Base-by-base conservation (phyloP, 2,329 filamentous ascomycete genomes). In the Colletotrichum eleusines region DNA sequence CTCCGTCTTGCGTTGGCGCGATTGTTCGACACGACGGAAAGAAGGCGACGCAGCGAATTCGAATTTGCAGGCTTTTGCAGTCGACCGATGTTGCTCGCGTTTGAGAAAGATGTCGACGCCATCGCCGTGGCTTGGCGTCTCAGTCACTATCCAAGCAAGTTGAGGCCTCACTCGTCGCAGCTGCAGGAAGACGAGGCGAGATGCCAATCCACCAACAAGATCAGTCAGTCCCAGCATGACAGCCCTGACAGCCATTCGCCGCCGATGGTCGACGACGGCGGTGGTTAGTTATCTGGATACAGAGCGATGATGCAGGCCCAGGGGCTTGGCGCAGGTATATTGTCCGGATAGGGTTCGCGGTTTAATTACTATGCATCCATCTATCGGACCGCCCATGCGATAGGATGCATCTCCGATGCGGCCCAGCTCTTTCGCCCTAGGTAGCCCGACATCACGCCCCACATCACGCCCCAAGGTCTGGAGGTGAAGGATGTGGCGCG, bases 111-210 rank as follows among this genome's bases (percentile, higher is more conserved):
- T 48, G 1, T 14, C 38, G 26, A 33, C 23, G 44, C 53, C 33
- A 31, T 31, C 57, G 9, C 9, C 9, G 44, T 38, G 2, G 5
- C 33, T 28, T 23, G 51, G n/a, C 51, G n/a, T 35, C 9, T n/a
- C 40, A 40, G 20, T 33, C 18, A 33, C 33, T 28, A 12, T 63
- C 31, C 63, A 59, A 50, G 65, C 59, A 57, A 57, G 51, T 68
- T 68, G n/a, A n/a, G n/a, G n/a, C 55, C 23, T 42, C 23, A n/a
- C 3, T 20, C 61, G 1, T 35, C 6, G 7, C 33, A 63, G 23
- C 14, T n/a, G 65, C 59, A 57, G 40, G 31, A 33, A 33, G n/a
- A 26, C 20, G 50, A 57, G 51, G 40, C 26, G 54, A 61, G 55
- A 53, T 16, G 33, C n/a, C 51, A 26, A 38, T 23, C 53, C 53